Evolutionary conservation across 257 asterid species (phyloP).

Genomic region (Solanum commersonii): DNA sequence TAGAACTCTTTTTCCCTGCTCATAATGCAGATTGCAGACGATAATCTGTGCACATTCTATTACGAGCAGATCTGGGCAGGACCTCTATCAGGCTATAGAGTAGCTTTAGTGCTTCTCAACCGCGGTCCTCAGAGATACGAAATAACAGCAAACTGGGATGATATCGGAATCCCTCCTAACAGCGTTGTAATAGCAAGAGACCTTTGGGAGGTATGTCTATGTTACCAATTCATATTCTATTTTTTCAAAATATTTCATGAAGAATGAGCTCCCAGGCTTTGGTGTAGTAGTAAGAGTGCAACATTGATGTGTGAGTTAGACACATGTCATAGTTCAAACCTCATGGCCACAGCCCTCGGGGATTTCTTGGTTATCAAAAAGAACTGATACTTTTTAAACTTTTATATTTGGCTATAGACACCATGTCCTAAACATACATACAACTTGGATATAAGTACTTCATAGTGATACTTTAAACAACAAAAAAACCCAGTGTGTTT

Average conservation of each 20-base stretch:
- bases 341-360: background rate
- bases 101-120: slow-evolving; percentile 61
- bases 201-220: slow-evolving; percentile 59
- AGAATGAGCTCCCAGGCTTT: background rate
- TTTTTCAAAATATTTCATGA: background rate
- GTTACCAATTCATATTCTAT: background rate
- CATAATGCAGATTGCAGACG: background rate
- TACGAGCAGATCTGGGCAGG: slow-evolving; percentile 77
- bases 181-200: slow-evolving; percentile 50
- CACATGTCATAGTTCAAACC: background rate
- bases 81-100: slow-evolving; percentile 59
- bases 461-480: background rate
- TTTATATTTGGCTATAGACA: background rate
- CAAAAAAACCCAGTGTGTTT: background rate
- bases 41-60: background rate
- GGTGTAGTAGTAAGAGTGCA: background rate
- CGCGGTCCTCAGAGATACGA: slow-evolving; percentile 27
- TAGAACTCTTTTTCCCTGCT: background rate
- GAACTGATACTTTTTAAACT: background rate
- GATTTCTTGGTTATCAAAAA: background rate
- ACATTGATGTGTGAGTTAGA: background rate
- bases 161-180: slow-evolving; percentile 52
- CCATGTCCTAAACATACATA: background rate
- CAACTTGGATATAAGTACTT: background rate
- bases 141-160: slow-evolving; percentile 75